A percentile compares a stretch with the other conserved stretches of the same genome.
These are phyloP conservation scores for Scheffersomyces parashehatae DNA, from an alignment of 1,139 yeast species.

Conservation along the genomic window DNA sequence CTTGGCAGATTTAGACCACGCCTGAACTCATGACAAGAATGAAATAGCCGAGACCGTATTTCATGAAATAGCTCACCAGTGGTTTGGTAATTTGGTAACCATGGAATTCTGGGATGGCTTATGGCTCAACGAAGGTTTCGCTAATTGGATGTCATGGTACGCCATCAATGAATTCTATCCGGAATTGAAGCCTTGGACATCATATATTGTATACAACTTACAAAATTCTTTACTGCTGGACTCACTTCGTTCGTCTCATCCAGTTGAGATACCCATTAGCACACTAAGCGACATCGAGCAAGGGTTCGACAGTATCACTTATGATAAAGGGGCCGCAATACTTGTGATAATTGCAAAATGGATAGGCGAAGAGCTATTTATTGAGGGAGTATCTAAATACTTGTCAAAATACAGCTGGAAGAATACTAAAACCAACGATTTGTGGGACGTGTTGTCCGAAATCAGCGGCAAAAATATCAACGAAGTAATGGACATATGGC, in stretches of 20 bases:
- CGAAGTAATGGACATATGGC: slow-evolving; percentile 17
- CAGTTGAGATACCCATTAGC: not conserved
- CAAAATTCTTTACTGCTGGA: not conserved
- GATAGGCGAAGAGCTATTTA: slow-evolving; percentile 18
- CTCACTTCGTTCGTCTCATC: not conserved
- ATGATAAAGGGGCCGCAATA: not conserved
- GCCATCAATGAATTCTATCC: not conserved
- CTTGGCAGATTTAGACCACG: not conserved
- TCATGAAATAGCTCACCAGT: slow-evolving; percentile 2
- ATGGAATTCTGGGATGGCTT: not conserved
- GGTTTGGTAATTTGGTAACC: slow-evolving; percentile 1
- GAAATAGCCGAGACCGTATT: slow-evolving; percentile 1
- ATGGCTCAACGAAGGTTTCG: not conserved
- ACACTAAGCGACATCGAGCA: not conserved
- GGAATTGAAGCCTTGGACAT: not conserved
- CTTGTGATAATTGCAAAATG: slow-evolving; percentile 16
- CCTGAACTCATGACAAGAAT: not conserved
- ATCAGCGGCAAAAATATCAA: slow-evolving; percentile 17
- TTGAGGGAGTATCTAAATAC: slow-evolving; percentile 17
- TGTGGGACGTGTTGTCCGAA: slow-evolving; percentile 16
- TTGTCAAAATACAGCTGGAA: slow-evolving; percentile 19
- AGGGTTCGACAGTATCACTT: slow-evolving; percentile 5
- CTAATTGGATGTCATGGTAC: slow-evolving; percentile 1
- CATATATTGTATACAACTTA: not conserved
- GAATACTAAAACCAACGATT: slow-evolving; percentile 16